A percentile compares a stretch with the other conserved stretches of the same genome.
These are phyloP conservation scores for Basipetospora chlamydospora DNA, from an alignment of 2,329 filamentous ascomycete species.

Conservation along the genomic window DNA sequence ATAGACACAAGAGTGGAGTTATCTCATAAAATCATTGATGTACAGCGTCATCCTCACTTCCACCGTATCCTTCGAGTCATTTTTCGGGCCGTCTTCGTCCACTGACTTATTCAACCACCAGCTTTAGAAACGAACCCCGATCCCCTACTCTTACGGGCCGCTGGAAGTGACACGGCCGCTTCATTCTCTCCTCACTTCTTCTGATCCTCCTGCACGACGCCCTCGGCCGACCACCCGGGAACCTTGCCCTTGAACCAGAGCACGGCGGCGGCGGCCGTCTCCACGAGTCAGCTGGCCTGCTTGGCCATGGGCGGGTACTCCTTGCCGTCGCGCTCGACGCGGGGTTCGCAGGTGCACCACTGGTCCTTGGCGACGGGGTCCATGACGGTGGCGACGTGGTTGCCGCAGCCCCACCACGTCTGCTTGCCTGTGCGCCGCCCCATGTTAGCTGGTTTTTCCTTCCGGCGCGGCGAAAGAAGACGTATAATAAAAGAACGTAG, in stretches of 20 bases:
- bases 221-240: slow-evolving; percentile 15
- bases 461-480: too few relatives aligned
- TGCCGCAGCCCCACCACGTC: slow-evolving; percentile 53
- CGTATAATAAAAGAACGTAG: too few relatives aligned
- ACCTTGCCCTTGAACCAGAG: slow-evolving; percentile 16
- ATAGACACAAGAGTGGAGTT: too few relatives aligned
- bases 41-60: too few relatives aligned
- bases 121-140: too few relatives aligned
- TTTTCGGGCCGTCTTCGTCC: too few relatives aligned
- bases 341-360: slow-evolving; percentile 52
- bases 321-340: slow-evolving; percentile 44
- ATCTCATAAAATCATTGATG: too few relatives aligned
- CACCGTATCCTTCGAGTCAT: too few relatives aligned
- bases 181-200: neutral
- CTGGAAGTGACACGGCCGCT: too few relatives aligned
- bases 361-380: slow-evolving; percentile 40
- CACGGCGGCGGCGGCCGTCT: slow-evolving; percentile 14
- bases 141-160: too few relatives aligned
- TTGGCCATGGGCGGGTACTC: slow-evolving; percentile 50
- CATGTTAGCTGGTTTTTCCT: too few relatives aligned
- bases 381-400: slow-evolving; percentile 47
- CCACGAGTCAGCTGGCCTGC: slow-evolving; percentile 23
- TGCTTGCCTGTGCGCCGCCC: slow-evolving; percentile 31
- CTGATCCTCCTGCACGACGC: slow-evolving; percentile 18
- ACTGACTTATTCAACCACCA: too few relatives aligned